phyloP scores from a whole-genome alignment of 768 basidiomycete genomes.

The Kwoniella shandongensis region DNA sequence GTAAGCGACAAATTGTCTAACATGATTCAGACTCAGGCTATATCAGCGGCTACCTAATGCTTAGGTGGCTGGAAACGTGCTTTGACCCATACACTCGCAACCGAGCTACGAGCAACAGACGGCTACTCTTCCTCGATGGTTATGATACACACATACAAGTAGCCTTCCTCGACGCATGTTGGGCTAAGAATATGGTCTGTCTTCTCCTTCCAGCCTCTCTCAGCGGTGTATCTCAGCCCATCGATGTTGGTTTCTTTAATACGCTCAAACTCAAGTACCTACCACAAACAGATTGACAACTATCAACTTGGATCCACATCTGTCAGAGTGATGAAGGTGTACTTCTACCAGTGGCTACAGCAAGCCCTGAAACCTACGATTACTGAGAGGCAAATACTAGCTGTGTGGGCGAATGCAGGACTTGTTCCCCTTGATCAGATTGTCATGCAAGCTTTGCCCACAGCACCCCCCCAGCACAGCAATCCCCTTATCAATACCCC shows the following conservation, averaged over 20 bases:
- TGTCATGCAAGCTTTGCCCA: not conserved
- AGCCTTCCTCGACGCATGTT: slow-evolving; percentile 17
- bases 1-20: not conserved
- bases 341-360: slow-evolving; percentile 19
- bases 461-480: not conserved
- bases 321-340: not conserved
- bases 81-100: slow-evolving; percentile 14
- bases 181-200: slow-evolving; percentile 15
- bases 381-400: not conserved
- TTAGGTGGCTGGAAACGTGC: slow-evolving; percentile 7
- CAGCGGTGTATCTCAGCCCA: slow-evolving; percentile 16
- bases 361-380: slow-evolving; percentile 9
- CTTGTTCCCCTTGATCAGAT: slow-evolving; percentile 10
- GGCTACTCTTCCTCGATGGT: slow-evolving; percentile 24
- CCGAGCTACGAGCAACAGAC: not conserved
- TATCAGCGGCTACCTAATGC: slow-evolving; percentile 4
- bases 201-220: slow-evolving; percentile 18
- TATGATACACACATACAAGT: slow-evolving; percentile 11
- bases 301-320: not conserved
- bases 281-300: not conserved
- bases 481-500: not conserved
- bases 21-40: slow-evolving; percentile 13
- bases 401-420: slow-evolving; percentile 17
- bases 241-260: slow-evolving; percentile 23
- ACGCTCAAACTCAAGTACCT: slow-evolving; percentile 8